Evolutionary conservation across 306 rosid species (phyloP), one percentile per base, ranked within the genome.

Genomic region (Sechiopsis laciniata): DNA sequence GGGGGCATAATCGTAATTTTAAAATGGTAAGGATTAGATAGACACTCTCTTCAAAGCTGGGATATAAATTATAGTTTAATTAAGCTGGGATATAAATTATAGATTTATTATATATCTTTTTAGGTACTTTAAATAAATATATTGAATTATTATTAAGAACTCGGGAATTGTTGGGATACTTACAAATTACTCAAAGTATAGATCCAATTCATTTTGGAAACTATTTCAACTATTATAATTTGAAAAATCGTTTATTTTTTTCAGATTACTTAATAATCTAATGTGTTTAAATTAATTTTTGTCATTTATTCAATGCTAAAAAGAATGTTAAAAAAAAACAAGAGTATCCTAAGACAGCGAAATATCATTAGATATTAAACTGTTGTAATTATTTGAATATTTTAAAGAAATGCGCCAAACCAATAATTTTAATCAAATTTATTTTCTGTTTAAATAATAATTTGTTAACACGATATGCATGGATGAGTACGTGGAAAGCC

Each of bases 401-500:
- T n/a, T 56, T 64, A 35, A 8, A 32, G 42, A 64, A 35, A 8
- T 26, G 7, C 42, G 5, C 7, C 42, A 40, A 40, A 40, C 1
- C 46, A 40, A 40, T 40, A 40, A 40, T 40, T 40, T 7, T 26
- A 26, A 26, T 26, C 42, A 37, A 37, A 37, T 37, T 37, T 37
- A 17, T 65, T 19, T 61, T 64, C 21, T 64, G 3, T 65, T 42
- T 17, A 11, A 65, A 10, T 17, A n/a, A 17, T 65, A 40, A 19
- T 42, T 42, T 65, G 11, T 42, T 42, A 40, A 46, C 20, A 20
- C 20, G 56, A 68, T 46, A 12, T 68, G 56, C 73, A 68, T 46
- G 73, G 56, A 17, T 21, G 54, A 20, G 72, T 21, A 68, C 73
- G 73, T 68, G 73, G 73, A 42, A 6, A 8, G 55, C 73, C 69